phyloP scores from a whole-genome alignment of 306 rosid genomes.

The Dryas drummondii region DNA sequence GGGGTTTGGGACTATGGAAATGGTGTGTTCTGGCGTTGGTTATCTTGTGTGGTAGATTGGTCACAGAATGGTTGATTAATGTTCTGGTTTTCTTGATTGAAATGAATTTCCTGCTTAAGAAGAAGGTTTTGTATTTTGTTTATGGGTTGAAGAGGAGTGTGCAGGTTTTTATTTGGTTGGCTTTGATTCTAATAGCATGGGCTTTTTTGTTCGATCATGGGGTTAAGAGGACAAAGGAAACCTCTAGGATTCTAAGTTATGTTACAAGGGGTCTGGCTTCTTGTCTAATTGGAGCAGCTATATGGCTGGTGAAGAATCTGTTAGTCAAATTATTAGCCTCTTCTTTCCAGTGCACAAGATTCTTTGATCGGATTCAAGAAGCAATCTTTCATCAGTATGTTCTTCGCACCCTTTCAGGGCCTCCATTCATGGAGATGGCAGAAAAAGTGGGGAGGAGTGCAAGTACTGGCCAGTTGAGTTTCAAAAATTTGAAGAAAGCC shows the following conservation, averaged over 20 bases:
- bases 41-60: conserved; percentile 61
- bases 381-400: conserved; percentile 80
- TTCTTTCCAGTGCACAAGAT: conserved; percentile 63
- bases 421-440: conserved; percentile 65
- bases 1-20: conserved; percentile 69
- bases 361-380: conserved; percentile 87
- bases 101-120: conserved; percentile 63
- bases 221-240: conserved; percentile 38
- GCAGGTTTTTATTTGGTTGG: conserved; percentile 64
- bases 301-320: conserved; percentile 66
- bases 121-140: conserved; percentile 81
- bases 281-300: conserved; percentile 56
- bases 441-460: conserved; percentile 39
- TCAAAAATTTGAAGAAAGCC: conserved; percentile 38
- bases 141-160: conserved; percentile 74
- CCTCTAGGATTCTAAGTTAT: conserved; percentile 40
- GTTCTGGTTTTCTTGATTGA: conserved; percentile 64
- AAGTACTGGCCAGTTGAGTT: conserved; percentile 50
- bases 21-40: conserved; percentile 68
- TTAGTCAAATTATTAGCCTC: conserved; percentile 66
- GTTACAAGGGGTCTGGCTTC: conserved; percentile 64
- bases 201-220: conserved; percentile 50
- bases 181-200: conserved; percentile 75
- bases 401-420: conserved; percentile 70
- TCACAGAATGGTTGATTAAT: conserved; percentile 67